Percentiles rank a stretch among this genome's conserved stretches.
Evolutionary conservation across 306 rosid genomes (phyloP).

Genomic region (Quercus berberidifolia): DNA sequence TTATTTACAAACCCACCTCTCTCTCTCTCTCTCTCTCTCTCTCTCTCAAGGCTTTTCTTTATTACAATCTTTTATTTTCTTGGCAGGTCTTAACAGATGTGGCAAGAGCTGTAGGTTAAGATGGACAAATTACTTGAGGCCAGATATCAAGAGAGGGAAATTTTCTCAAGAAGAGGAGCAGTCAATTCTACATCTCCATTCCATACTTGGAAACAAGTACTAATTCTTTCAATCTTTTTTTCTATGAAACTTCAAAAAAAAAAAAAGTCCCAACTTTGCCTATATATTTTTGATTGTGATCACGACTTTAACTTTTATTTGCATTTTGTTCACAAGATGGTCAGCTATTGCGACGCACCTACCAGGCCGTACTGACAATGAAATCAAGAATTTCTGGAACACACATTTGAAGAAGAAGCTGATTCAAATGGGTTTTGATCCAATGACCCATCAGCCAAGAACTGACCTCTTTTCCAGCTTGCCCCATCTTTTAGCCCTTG

Average conservation of each 20-base stretch:
- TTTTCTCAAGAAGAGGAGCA: slow-evolving; percentile 85
- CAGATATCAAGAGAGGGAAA: slow-evolving; percentile 85
- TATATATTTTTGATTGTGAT: neutral
- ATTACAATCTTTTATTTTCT: neutral
- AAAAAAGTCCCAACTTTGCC: neutral
- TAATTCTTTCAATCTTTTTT: neutral
- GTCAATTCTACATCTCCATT: slow-evolving; percentile 81
- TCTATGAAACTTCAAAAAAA: neutral
- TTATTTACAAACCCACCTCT: neutral
- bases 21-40: neutral
- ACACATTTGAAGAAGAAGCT: slow-evolving; percentile 80
- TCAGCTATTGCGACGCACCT: slow-evolving; percentile 79
- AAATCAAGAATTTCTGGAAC: slow-evolving; percentile 86
- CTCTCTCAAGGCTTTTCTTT: neutral
- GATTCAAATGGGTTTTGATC: slow-evolving; percentile 91
- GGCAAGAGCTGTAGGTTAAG: slow-evolving; percentile 89
- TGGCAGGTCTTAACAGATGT: slow-evolving; percentile 77
- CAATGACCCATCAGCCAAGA: slow-evolving; percentile 90
- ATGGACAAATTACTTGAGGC: slow-evolving; percentile 90
- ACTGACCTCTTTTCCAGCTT: slow-evolving; percentile 61
- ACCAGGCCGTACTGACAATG: slow-evolving; percentile 78
- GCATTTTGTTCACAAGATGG: slow-evolving; percentile 45
- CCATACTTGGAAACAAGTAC: slow-evolving; percentile 85
- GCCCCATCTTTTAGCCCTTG: slow-evolving; percentile 60
- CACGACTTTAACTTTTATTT: neutral